These are phyloP conservation scores for Catharanthus roseus DNA, from an alignment of 257 asterid genomes.

Conservation along the genomic window DNA sequence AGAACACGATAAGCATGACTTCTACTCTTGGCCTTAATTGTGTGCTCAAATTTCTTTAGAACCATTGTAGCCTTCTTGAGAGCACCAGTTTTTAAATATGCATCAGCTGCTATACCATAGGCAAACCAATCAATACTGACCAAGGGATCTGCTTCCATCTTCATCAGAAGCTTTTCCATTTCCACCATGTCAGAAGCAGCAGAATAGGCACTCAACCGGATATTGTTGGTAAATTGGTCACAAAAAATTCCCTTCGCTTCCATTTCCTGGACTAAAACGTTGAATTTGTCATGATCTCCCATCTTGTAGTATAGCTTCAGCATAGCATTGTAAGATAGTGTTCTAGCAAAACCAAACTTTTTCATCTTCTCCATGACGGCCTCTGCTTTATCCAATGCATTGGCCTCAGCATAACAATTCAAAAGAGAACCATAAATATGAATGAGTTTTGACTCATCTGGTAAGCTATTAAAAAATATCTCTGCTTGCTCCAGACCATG, in stretches of 20 bases:
- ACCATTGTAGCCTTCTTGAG: slow-evolving; percentile 24
- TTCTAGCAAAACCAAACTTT: slow-evolving; percentile 15
- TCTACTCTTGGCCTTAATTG: slow-evolving; percentile 8
- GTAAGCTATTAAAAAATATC: slow-evolving; percentile 23
- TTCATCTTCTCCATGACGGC: slow-evolving; percentile 28
- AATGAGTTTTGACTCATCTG: slow-evolving; percentile 12
- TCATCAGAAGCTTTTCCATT: slow-evolving; percentile 45
- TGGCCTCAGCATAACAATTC: slow-evolving; percentile 25
- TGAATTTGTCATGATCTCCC: slow-evolving; percentile 28
- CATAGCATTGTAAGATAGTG: slow-evolving; percentile 31
- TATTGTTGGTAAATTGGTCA: slow-evolving; percentile 24
- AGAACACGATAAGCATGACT: slow-evolving; percentile 20
- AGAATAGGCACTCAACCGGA: slow-evolving; percentile 30
- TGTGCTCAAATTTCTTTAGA: slow-evolving; percentile 31
- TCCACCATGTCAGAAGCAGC: slow-evolving; percentile 22
- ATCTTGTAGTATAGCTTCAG: slow-evolving; percentile 31
- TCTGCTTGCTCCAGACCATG: slow-evolving; percentile 30
- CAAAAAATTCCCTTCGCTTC: slow-evolving; percentile 30
- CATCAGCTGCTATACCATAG: slow-evolving; percentile 37
- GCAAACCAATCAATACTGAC: slow-evolving; percentile 12
- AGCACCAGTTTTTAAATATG: slow-evolving; percentile 35
- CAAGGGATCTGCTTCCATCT: slow-evolving; percentile 44
- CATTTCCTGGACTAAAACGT: slow-evolving; percentile 34
- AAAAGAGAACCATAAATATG: slow-evolving; percentile 26
- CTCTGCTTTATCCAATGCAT: slow-evolving; percentile 28